These are phyloP conservation scores for Phlebiopsis flavidoalba DNA, from an alignment of 768 basidiomycete genomes.

Conservation along the genomic window DNA sequence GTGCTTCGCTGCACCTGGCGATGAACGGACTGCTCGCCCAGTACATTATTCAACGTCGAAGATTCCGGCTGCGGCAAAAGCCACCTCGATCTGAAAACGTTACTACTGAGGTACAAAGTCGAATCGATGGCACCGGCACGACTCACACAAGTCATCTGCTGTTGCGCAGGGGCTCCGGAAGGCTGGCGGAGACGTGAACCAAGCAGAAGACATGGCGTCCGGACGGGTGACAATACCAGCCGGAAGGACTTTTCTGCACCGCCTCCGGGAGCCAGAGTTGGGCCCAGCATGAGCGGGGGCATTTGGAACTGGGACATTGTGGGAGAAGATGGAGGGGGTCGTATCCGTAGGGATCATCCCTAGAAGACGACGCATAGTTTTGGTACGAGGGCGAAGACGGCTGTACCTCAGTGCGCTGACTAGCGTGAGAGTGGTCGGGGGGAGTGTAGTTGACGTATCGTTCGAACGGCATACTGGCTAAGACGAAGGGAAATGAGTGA, in stretches of 20 bases:
- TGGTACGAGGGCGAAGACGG: background rate
- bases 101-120: background rate
- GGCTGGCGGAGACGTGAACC: background rate
- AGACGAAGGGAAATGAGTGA: background rate
- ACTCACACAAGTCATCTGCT: conserved; percentile 14
- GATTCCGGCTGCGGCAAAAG: background rate
- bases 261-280: conserved; percentile 63
- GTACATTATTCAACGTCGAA: background rate
- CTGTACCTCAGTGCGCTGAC: background rate
- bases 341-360: conserved; percentile 7
- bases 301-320: conserved; percentile 50
- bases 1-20: background rate
- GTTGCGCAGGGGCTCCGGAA: background rate
- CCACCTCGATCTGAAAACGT: background rate
- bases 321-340: conserved; percentile 20
- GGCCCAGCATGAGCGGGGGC: conserved; percentile 60
- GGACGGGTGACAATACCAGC: conserved; percentile 29
- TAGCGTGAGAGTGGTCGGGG: conserved; percentile 4
- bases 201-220: conserved; percentile 12
- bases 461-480: conserved; percentile 22
- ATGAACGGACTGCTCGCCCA: background rate
- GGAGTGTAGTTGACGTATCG: conserved; percentile 17
- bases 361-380: background rate
- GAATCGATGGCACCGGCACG: background rate
- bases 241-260: conserved; percentile 72